Evolutionary conservation across 2,329 filamentous ascomycete genomes (phyloP).

Genomic region (Talaromyces sp.): DNA sequence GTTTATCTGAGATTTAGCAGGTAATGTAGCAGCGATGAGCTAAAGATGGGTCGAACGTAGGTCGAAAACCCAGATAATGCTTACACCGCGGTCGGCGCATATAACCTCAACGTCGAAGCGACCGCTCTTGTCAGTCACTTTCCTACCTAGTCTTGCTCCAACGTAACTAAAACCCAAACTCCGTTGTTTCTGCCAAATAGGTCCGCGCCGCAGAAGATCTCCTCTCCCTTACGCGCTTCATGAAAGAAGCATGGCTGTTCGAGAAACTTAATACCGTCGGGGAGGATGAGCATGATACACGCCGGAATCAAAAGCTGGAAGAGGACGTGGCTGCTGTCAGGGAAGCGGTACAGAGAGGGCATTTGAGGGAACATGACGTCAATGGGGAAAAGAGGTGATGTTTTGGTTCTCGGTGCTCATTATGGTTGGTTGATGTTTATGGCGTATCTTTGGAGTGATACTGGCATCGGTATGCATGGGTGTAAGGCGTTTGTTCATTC

Average conservation of each 20-base stretch:
- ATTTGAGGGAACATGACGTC: background rate
- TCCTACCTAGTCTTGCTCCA: background rate
- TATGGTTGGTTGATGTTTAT: background rate
- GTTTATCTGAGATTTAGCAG: background rate
- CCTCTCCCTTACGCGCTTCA: constrained; percentile 55
- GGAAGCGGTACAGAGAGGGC: constrained; percentile 38
- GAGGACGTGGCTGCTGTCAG: constrained; percentile 47
- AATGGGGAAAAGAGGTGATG: background rate
- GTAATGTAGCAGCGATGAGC: background rate
- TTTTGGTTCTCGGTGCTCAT: background rate
- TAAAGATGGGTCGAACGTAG: constrained; percentile 27
- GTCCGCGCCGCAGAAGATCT: constrained; percentile 61
- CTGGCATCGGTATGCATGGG: background rate
- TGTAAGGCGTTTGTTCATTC: background rate
- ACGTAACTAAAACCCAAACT: background rate
- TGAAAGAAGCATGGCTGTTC: constrained; percentile 67
- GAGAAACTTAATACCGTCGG: constrained; percentile 59
- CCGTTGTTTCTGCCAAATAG: constrained; percentile 31
- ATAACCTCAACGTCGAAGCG: constrained; percentile 58
- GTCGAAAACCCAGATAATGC: constrained; percentile 52
- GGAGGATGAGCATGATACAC: constrained; percentile 38
- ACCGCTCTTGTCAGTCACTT: constrained; percentile 51
- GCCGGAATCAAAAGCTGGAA: constrained; percentile 45
- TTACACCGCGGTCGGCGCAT: constrained; percentile 54
- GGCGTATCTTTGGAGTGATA: background rate